Base-by-base conservation (phyloP, 31 red algal species). In the Asparagopsis taxiformis region DNA sequence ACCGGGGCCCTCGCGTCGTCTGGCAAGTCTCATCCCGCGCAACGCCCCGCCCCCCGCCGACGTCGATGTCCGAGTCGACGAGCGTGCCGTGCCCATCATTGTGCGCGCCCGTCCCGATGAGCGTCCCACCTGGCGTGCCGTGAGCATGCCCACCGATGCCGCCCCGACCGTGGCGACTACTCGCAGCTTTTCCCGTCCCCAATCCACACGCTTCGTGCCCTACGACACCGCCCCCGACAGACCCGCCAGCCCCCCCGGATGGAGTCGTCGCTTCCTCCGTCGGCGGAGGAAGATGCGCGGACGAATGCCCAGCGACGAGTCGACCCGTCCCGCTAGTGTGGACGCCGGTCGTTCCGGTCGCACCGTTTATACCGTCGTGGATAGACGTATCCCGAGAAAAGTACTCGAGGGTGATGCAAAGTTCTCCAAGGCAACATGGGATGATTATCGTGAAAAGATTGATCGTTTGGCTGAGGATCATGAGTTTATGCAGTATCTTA, bases 401-500 rank as follows among this genome's bases (percentile, higher is more conserved):
- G 52, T 55, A 24, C 6, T 55, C 9, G 52, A 24, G 7, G 52
- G 52, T 0, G 7, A 24, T 19, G 21, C 52, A 7, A 24, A 24
- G 52, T 19, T 19, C 4, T 55, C 26, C 26, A n/a, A n/a, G 52
- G 26, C 26, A 24, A 24, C 26, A 28, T 75, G 71, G 71, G 56
- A 75, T 58, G 71, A 55, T 2, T 75, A 75, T 49, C 71, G 71
- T 56, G 53, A 38, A 17, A 51, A 55, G 10, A 75, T 75, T 50
- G 71, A 75, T 30, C 10, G 56, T 6, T 56, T 75, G 23, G 71
- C 71, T 2, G 54, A 79, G 23, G 60, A 79, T 79, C 43, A 79
- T 5, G 44, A 49, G 21, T 79, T 79, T 21, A 79, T 79, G 74
- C 13, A 64, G 29, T 79, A 66, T 23, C 61, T 79, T 0, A 79